Evolutionary conservation across 169 alveolate species (phyloP), one percentile per base, ranked within the genome.

Genomic region (Eimeria acervulina): DNA sequence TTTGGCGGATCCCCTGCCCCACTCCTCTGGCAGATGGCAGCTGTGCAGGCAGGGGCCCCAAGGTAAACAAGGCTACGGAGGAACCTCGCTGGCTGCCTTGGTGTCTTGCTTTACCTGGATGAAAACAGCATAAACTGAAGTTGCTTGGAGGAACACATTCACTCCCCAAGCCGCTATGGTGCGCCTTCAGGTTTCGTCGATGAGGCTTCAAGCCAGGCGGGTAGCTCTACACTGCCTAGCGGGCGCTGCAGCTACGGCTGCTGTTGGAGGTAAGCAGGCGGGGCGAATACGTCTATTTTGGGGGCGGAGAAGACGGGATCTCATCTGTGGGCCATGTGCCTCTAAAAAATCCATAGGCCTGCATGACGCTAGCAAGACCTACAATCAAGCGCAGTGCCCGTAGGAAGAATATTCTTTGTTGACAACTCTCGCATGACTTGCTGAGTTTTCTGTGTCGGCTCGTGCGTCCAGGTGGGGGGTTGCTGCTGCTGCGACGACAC

Each of bases 241-340:
- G 61, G 74, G 93, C 80, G 78, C 93, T 81, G 74, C 90, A 81
- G 51, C 72, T 1, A 31, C 90, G 15, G 90, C 70, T 47, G 72
- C 70, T 47, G 90, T 52, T n/a, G 90, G 74, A 19, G 68, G 90
- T 81, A 51, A 26, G 70, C 87, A 40, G 87, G 17, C 87, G 26
- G 38, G 33, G 17, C 47, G 8, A 31, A 68, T 28, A 68, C 6
- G 23, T 2, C 19, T 76, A 10, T 76, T 36, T 38, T 7, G 2
- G 81, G 63, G 23, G 33, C 8, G 44, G 87, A 7, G 36, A 40
- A 21, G 42, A 36, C 38, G 15, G 63, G 59, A 40, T 76, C 17
- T 21, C 2, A 21, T 21, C 40, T 6, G 19, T 76, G 55, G 7
- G 55, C 8, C 2, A 33, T 7, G 31, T 40, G 87, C 59, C 59